Conservation (phyloP, 805 yeast genomes). For the Saccharomycopsis malanga region DNA sequence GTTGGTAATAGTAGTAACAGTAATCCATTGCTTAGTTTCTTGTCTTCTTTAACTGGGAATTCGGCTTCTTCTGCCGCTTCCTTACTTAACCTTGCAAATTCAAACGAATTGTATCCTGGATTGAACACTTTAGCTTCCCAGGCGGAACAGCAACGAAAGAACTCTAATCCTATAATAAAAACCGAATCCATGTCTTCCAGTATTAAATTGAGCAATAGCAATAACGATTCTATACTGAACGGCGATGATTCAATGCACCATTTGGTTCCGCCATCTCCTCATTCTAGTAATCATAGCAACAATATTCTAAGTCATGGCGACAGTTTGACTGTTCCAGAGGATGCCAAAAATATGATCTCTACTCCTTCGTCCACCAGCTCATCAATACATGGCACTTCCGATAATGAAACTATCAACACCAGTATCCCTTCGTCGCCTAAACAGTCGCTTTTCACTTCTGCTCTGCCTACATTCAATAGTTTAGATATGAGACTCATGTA, state of each 20-base stretch:
- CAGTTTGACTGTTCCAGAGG: not conserved
- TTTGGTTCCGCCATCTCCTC: not conserved
- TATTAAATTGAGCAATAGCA: no score
- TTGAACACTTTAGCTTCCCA: conserved; percentile 18
- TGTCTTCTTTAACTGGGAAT: conserved; percentile 1
- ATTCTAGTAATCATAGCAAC: not conserved
- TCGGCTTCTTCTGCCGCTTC: conserved; percentile 17
- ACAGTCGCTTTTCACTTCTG: not conserved
- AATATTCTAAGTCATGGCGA: not conserved
- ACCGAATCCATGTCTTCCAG: not conserved
- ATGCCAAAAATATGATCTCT: not conserved
- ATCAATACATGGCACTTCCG: conserved; percentile 3
- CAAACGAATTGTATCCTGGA: conserved; percentile 20
- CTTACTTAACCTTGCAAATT: conserved; percentile 15
- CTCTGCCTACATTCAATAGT: conserved; percentile 41
- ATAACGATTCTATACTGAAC: no score
- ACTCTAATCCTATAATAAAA: not conserved
- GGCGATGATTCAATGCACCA: not conserved
- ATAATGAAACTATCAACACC: conserved; percentile 10
- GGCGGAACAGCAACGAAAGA: conserved; percentile 10
- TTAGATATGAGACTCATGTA: conserved; percentile 77
- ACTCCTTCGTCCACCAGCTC: conserved; percentile 1
- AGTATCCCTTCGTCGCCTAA: conserved; percentile 22
- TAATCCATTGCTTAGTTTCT: not conserved
- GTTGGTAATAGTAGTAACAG: conserved; percentile 4